phyloP scores from a whole-genome alignment of 306 rosid genomes.

The Glycine tomentella region DNA sequence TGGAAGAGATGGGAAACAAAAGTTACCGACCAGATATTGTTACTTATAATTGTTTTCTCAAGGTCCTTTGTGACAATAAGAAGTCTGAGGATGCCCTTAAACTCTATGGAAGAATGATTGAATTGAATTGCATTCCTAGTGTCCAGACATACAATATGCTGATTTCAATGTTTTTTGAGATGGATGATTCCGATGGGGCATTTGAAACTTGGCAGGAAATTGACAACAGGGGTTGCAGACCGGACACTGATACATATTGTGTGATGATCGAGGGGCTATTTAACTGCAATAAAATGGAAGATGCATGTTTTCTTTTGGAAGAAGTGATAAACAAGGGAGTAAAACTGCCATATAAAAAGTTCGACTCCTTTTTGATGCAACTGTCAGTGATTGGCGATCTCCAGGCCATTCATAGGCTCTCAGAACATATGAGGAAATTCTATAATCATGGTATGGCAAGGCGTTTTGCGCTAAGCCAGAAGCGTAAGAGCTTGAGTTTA shows the following conservation, averaged over 20 bases:
- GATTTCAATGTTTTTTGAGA: slow-evolving; percentile 78
- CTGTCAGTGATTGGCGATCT: slow-evolving; percentile 82
- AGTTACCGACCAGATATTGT: slow-evolving; percentile 92
- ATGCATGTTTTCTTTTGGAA: slow-evolving; percentile 79
- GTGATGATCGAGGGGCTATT: slow-evolving; percentile 92
- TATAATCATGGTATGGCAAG: slow-evolving; percentile 91
- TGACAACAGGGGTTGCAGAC: slow-evolving; percentile 65
- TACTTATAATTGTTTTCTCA: slow-evolving; percentile 89
- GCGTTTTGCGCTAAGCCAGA: slow-evolving; percentile 76
- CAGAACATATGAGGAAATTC: slow-evolving; percentile 84
- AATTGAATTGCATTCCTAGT: slow-evolving; percentile 74
- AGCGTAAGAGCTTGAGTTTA: slow-evolving; percentile 75
- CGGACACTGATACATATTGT: slow-evolving; percentile 70
- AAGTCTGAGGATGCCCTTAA: slow-evolving; percentile 76
- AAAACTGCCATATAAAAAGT: slow-evolving; percentile 77
- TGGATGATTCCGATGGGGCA: slow-evolving; percentile 80
- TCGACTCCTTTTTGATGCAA: slow-evolving; percentile 72
- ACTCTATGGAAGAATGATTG: slow-evolving; percentile 71
- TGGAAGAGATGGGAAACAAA: slow-evolving; percentile 94
- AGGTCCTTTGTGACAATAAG: slow-evolving; percentile 82
- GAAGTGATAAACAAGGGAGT: slow-evolving; percentile 73
- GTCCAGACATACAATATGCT: slow-evolving; percentile 90
- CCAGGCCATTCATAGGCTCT: slow-evolving; percentile 76
- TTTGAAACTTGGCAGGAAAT: slow-evolving; percentile 85
- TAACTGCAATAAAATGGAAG: slow-evolving; percentile 63